Evolutionary conservation across 495 filamentous ascomycete species (phyloP).

Genomic region (Penicilliopsis zonata): DNA sequence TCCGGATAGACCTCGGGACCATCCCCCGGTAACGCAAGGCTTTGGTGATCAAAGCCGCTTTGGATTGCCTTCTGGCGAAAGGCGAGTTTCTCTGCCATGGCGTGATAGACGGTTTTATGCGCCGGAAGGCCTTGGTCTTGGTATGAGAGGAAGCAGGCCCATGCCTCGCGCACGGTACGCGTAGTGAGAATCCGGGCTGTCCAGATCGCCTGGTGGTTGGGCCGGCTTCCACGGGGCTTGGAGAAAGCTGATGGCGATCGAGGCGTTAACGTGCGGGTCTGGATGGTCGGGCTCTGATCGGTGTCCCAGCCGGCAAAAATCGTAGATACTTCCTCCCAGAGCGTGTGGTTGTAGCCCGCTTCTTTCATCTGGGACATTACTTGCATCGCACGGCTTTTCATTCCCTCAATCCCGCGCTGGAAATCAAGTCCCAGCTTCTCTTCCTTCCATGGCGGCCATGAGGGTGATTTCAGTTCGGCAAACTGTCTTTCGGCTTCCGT

Average conservation of each 20-base stretch:
- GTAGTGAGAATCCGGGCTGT: slow-evolving; percentile 51
- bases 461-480: slow-evolving; percentile 44
- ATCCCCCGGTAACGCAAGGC: slow-evolving; percentile 44
- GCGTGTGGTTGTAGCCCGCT: slow-evolving; percentile 43
- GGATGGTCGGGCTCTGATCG: slow-evolving; percentile 57
- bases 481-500: slow-evolving; percentile 44
- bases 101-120: slow-evolving; percentile 34
- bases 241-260: slow-evolving; percentile 12
- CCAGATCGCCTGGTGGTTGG: slow-evolving; percentile 32
- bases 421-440: slow-evolving; percentile 46
- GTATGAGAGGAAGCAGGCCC: slow-evolving; percentile 53
- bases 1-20: slow-evolving; percentile 42
- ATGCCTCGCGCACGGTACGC: slow-evolving; percentile 58
- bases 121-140: slow-evolving; percentile 24
- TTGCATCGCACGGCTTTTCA: slow-evolving; percentile 43
- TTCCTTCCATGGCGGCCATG: slow-evolving; percentile 66
- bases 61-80: slow-evolving; percentile 20
- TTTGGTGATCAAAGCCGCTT: slow-evolving; percentile 10
- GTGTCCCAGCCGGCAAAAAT: slow-evolving; percentile 58
- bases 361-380: slow-evolving; percentile 48
- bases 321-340: slow-evolving; percentile 44
- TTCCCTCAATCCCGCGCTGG: slow-evolving; percentile 40
- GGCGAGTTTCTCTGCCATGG: slow-evolving; percentile 50
- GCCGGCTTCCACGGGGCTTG: slow-evolving; percentile 5
- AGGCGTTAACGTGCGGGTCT: slow-evolving; percentile 36